Conservation (phyloP, 208 protist genomes). For the Trichomonas vaginalis region DNA sequence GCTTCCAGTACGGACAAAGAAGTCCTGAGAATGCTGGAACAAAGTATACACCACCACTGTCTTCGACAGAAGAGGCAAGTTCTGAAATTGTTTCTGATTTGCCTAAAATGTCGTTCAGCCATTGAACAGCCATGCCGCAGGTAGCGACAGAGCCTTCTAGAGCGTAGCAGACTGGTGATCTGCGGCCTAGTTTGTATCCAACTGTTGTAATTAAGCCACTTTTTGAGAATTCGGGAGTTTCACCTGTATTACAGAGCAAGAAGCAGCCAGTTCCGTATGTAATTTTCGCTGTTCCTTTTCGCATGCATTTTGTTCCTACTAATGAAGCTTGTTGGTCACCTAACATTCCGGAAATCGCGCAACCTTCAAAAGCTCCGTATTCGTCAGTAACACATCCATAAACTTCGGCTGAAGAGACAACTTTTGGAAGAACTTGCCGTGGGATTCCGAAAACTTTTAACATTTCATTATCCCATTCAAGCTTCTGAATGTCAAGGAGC, state of each 20-base stretch:
- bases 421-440: conserved; percentile 58
- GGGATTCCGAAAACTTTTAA: conserved; percentile 57
- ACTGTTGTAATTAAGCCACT: conserved; percentile 81
- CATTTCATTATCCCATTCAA: conserved; percentile 69
- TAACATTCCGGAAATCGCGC: conserved; percentile 59
- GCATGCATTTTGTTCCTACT: conserved; percentile 62
- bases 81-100: not conserved
- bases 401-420: conserved; percentile 42
- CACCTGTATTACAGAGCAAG: conserved; percentile 81
- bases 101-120: not conserved
- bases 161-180: conserved; percentile 29
- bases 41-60: conserved; percentile 56
- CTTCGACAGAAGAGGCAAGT: conserved; percentile 35
- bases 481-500: conserved; percentile 78
- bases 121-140: conserved; percentile 1
- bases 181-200: conserved; percentile 62
- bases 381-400: not conserved
- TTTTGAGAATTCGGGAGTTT: conserved; percentile 49
- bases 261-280: conserved; percentile 92
- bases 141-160: not conserved
- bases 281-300: conserved; percentile 68
- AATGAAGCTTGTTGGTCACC: conserved; percentile 81
- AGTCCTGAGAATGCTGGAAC: conserved; percentile 89
- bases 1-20: conserved; percentile 81
- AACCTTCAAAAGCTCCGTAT: conserved; percentile 28